Evolutionary conservation across 257 asterid species (phyloP).

Genomic region (Rehmannia glutinosa): DNA sequence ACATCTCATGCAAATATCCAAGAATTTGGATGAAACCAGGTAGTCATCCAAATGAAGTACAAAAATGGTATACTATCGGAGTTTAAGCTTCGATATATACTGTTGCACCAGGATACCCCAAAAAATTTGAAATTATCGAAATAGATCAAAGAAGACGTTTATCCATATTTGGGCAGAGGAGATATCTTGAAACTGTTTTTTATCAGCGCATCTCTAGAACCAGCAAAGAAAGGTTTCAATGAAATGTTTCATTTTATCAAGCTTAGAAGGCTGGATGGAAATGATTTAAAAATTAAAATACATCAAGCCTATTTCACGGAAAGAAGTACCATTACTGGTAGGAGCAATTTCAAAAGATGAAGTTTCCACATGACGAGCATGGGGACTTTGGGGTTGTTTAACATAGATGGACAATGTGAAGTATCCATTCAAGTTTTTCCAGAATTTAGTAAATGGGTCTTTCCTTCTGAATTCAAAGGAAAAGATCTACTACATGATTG

Average conservation of each 20-base stretch:
- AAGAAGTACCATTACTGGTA: background rate
- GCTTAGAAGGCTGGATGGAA: background rate
- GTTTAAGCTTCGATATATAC: too few relatives aligned
- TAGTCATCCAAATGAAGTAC: too few relatives aligned
- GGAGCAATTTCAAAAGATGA: background rate
- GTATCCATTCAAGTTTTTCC: background rate
- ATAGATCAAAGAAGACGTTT: too few relatives aligned
- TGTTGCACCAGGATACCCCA: too few relatives aligned
- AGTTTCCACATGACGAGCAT: background rate
- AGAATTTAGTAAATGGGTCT: background rate
- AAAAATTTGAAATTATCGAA: too few relatives aligned
- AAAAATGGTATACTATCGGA: too few relatives aligned
- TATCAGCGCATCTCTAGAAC: background rate
- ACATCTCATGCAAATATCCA: background rate
- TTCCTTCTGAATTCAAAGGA: background rate
- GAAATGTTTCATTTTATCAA: background rate
- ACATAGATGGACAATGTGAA: background rate
- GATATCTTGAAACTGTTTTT: background rate
- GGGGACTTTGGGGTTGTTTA: background rate
- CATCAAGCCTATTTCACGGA: background rate
- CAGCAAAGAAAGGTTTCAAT: background rate
- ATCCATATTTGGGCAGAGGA: background rate
- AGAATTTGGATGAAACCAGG: too few relatives aligned
- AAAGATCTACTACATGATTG: background rate
- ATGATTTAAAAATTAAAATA: background rate